Percentiles rank a stretch among this genome's conserved stretches.
Conservation (phyloP, 805 yeast genomes). For the Schwanniomyces pseudopolymorphus region DNA sequence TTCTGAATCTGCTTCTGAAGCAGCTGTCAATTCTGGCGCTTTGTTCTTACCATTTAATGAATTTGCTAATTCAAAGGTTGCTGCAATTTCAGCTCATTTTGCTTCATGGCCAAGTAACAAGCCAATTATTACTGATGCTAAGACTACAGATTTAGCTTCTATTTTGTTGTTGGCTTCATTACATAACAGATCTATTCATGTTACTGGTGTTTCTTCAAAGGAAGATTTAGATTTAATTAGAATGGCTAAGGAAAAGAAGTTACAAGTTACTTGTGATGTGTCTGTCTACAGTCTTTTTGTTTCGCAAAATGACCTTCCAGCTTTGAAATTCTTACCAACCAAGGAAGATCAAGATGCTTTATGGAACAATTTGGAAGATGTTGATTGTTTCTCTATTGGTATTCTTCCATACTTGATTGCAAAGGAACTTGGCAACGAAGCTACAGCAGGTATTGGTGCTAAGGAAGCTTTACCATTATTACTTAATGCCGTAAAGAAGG, state of each 20-base stretch:
- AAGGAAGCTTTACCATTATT: slow-evolving; percentile 80
- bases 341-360: slow-evolving; percentile 76
- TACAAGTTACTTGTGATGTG: slow-evolving; percentile 88
- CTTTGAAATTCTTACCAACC: slow-evolving; percentile 74
- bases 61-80: slow-evolving; percentile 64
- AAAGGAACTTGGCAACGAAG: slow-evolving; percentile 56
- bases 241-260: slow-evolving; percentile 80
- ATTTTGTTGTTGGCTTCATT: slow-evolving; percentile 85
- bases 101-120: slow-evolving; percentile 80
- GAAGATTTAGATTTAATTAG: slow-evolving; percentile 81
- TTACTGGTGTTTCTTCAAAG: slow-evolving; percentile 78
- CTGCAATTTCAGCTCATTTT: slow-evolving; percentile 78
- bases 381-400: slow-evolving; percentile 90
- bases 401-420: slow-evolving; percentile 73
- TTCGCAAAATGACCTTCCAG: slow-evolving; percentile 68
- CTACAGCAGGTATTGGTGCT: slow-evolving; percentile 73
- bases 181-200: slow-evolving; percentile 81
- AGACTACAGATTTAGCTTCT: slow-evolving; percentile 89
- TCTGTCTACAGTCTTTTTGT: slow-evolving; percentile 76
- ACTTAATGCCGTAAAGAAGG: slow-evolving; percentile 74
- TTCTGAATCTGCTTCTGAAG: slow-evolving; percentile 57
- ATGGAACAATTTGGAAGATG: slow-evolving; percentile 69
- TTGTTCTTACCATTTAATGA: slow-evolving; percentile 80
- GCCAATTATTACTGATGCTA: slow-evolving; percentile 90
- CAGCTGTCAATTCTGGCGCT: slow-evolving; percentile 69